Conservation (phyloP, 2,329 filamentous ascomycete genomes). For the Akanthomyces uredinophilus region DNA sequence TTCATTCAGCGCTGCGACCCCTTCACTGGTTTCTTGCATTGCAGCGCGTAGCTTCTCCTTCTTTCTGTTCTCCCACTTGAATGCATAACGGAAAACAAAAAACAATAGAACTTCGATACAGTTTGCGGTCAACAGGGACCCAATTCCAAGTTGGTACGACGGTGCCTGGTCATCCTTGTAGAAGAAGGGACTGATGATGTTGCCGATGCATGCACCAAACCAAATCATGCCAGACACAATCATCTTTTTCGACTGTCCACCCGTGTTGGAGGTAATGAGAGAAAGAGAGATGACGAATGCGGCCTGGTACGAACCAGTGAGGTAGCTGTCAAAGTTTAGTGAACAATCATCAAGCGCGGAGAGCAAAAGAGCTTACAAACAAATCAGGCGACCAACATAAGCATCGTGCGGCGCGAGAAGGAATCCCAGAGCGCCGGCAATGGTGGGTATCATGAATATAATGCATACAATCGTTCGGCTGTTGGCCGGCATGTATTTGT, state of each 20-base stretch:
- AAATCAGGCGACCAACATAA: constrained; percentile 50
- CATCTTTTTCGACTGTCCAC: constrained; percentile 58
- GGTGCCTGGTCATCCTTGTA: constrained; percentile 50
- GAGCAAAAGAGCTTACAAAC: constrained; percentile 34
- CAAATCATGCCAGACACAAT: constrained; percentile 58
- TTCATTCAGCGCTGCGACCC: constrained; percentile 27
- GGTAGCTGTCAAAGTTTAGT: constrained; percentile 20
- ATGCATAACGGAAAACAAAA: constrained; percentile 33
- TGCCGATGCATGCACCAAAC: constrained; percentile 55
- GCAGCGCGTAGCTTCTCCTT: constrained; percentile 32
- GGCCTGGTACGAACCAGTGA: constrained; percentile 35
- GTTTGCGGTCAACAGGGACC: constrained; percentile 37
- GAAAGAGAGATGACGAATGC: constrained; percentile 37
- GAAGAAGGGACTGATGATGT: constrained; percentile 59
- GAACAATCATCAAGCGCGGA: not conserved
- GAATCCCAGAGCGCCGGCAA: constrained; percentile 54
- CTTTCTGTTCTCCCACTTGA: constrained; percentile 35
- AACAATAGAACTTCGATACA: constrained; percentile 34
- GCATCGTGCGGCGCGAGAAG: constrained; percentile 46
- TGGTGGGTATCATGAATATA: constrained; percentile 53
- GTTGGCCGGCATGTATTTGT: constrained; percentile 37
- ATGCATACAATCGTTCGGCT: constrained; percentile 48
- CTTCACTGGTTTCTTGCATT: constrained; percentile 23
- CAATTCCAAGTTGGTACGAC: constrained; percentile 35
- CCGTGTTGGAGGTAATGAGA: constrained; percentile 45